phyloP scores from a whole-genome alignment of 1,284 basidiomycete species.

The Ustilago curta region DNA sequence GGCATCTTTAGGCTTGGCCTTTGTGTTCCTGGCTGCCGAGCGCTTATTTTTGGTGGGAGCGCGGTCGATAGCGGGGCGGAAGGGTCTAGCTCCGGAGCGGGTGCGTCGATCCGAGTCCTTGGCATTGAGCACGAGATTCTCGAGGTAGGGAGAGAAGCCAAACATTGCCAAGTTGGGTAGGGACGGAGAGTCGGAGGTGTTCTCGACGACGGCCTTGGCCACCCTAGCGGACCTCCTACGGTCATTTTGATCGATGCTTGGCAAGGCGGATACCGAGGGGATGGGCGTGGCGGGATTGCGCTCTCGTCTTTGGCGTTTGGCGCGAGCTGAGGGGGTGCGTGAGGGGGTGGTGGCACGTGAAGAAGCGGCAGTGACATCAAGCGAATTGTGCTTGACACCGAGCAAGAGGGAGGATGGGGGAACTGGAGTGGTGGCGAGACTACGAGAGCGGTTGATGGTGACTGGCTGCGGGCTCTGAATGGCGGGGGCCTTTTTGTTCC shows the following conservation, averaged over 20 bases:
- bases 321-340: slow-evolving; percentile 26
- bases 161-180: slow-evolving; percentile 36
- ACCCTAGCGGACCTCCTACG: slow-evolving; percentile 43
- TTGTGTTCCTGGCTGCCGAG: slow-evolving; percentile 28
- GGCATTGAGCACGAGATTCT: slow-evolving; percentile 44
- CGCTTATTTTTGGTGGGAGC: slow-evolving; percentile 28
- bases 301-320: slow-evolving; percentile 38
- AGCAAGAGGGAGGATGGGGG: slow-evolving; percentile 24
- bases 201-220: slow-evolving; percentile 32
- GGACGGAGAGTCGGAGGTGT: slow-evolving; percentile 30
- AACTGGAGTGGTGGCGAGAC: slow-evolving; percentile 37
- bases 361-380: slow-evolving; percentile 31
- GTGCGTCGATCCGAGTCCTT: slow-evolving; percentile 46
- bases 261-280: slow-evolving; percentile 14
- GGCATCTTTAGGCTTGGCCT: slow-evolving; percentile 29
- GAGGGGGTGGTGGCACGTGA: slow-evolving; percentile 40
- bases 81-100: slow-evolving; percentile 27
- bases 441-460: slow-evolving; percentile 30
- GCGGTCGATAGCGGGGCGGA: slow-evolving; percentile 28
- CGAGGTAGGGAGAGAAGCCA: slow-evolving; percentile 48
- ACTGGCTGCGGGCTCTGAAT: slow-evolving; percentile 37
- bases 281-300: slow-evolving; percentile 22
- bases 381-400: slow-evolving; percentile 17
- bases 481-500: slow-evolving; percentile 38
- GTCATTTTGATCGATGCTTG: slow-evolving; percentile 38